A percentile compares a stretch with the other conserved stretches of the same genome.
These are phyloP conservation scores for Dioscorea cayenensis DNA, from an alignment of 116 monocot genomes.

Conservation along the genomic window DNA sequence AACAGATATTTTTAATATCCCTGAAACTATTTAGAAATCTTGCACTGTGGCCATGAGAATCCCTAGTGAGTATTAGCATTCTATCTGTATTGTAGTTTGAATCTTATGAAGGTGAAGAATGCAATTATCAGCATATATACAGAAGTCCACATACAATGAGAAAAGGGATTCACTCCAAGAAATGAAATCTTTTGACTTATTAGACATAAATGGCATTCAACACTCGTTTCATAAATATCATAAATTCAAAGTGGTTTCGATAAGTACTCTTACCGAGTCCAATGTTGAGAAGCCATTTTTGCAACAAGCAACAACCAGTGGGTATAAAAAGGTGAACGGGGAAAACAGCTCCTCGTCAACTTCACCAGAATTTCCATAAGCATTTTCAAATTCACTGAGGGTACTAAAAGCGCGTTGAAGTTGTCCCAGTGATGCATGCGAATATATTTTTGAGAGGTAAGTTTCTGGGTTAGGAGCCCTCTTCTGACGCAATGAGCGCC, in stretches of 20 bases:
- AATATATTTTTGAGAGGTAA: constrained; percentile 77
- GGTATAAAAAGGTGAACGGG: constrained; percentile 81
- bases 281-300: constrained; percentile 79
- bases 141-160: too few relatives aligned
- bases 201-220: too few relatives aligned
- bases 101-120: too few relatives aligned
- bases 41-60: too few relatives aligned
- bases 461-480: constrained; percentile 74
- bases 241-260: not conserved
- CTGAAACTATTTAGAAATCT: too few relatives aligned
- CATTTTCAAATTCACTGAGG: constrained; percentile 76
- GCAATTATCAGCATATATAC: too few relatives aligned
- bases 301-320: constrained; percentile 86
- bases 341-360: constrained; percentile 69
- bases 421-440: constrained; percentile 67
- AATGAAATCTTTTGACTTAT: too few relatives aligned
- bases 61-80: too few relatives aligned
- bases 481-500: constrained; percentile 62
- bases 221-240: too few relatives aligned
- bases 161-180: too few relatives aligned
- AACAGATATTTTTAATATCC: too few relatives aligned
- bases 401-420: constrained; percentile 75
- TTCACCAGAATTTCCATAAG: constrained; percentile 42
- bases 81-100: too few relatives aligned
- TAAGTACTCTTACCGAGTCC: constrained; percentile 44